Conservation (phyloP, 805 yeast genomes). For the Zygoascus flipseniorum region DNA sequence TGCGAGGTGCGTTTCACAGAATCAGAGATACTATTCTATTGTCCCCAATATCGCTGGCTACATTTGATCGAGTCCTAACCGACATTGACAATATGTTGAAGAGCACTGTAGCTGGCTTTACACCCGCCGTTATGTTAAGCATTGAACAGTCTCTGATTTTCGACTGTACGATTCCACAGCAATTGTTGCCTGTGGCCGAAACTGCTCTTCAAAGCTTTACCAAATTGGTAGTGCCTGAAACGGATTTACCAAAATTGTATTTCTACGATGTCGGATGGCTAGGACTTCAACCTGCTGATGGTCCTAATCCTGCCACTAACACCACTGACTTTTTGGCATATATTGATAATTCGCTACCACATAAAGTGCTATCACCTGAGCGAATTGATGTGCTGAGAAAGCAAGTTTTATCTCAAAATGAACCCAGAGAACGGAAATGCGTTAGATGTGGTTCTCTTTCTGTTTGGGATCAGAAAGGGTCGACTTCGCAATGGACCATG, state of each 20-base stretch:
- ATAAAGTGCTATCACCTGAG: constrained; percentile 8
- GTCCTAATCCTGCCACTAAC: constrained; percentile 7
- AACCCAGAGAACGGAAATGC: constrained; percentile 37
- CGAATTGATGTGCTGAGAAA: constrained; percentile 31
- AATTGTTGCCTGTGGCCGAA: constrained; percentile 25
- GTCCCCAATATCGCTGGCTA: constrained; percentile 24
- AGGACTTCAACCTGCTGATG: constrained; percentile 30
- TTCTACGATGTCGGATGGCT: constrained; percentile 65
- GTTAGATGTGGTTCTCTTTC: constrained; percentile 47
- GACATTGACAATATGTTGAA: constrained; percentile 32
- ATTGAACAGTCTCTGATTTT: constrained; percentile 56
- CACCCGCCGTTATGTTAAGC: constrained; percentile 25
- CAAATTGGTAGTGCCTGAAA: constrained; percentile 35
- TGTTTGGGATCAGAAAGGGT: constrained; percentile 28
- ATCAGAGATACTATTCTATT: constrained; percentile 21
- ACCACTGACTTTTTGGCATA: not conserved
- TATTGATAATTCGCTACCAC: constrained; percentile 13
- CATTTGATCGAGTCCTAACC: constrained; percentile 30
- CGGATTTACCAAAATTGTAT: constrained; percentile 46
- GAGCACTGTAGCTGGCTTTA: constrained; percentile 19
- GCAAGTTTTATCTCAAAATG: constrained; percentile 28
- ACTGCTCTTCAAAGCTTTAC: constrained; percentile 42
- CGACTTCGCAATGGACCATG: constrained; percentile 41
- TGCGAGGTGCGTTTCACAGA: constrained; percentile 20
- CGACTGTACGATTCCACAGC: constrained; percentile 49